Percentiles rank a stretch among this genome's conserved stretches.
Conservation (phyloP, 139 green algal species). For the Haematococcus sp. region DNA sequence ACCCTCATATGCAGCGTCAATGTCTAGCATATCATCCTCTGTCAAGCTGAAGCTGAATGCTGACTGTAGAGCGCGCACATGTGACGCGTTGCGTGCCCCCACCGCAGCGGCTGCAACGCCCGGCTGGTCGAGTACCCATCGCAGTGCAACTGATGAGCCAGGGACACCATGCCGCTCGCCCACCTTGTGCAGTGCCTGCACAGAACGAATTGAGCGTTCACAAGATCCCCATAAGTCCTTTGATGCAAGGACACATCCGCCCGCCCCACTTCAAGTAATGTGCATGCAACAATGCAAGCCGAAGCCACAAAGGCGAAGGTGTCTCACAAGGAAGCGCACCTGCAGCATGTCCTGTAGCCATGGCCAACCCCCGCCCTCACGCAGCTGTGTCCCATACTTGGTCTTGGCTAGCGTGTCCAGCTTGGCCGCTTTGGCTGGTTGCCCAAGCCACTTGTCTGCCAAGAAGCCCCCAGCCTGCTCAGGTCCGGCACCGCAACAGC, state of each 20-base stretch:
- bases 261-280: no score
- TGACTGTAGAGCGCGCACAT: slow-evolving; percentile 49
- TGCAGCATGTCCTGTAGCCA: slow-evolving; percentile 57
- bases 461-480: slow-evolving; percentile 14
- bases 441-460: background rate
- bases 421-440: slow-evolving; percentile 13
- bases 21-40: slow-evolving; percentile 45
- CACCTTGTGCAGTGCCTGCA: slow-evolving; percentile 53
- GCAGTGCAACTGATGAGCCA: slow-evolving; percentile 27
- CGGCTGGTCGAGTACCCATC: slow-evolving; percentile 68
- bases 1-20: slow-evolving; percentile 61
- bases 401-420: slow-evolving; percentile 39
- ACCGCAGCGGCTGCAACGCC: slow-evolving; percentile 26
- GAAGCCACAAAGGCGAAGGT: no score
- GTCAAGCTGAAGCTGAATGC: slow-evolving; percentile 60
- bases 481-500: no score
- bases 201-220: slow-evolving; percentile 61
- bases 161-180: slow-evolving; percentile 13
- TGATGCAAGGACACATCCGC: no score
- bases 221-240: no score
- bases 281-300: no score
- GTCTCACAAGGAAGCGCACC: no score
- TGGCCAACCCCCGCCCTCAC: slow-evolving; percentile 57
- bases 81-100: slow-evolving; percentile 68
- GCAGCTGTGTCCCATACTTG: slow-evolving; percentile 72